Percentiles rank a stretch among this genome's conserved stretches.
Evolutionary conservation across 2,329 filamentous ascomycete genomes (phyloP).

Genomic region (Paraphoma sp.): DNA sequence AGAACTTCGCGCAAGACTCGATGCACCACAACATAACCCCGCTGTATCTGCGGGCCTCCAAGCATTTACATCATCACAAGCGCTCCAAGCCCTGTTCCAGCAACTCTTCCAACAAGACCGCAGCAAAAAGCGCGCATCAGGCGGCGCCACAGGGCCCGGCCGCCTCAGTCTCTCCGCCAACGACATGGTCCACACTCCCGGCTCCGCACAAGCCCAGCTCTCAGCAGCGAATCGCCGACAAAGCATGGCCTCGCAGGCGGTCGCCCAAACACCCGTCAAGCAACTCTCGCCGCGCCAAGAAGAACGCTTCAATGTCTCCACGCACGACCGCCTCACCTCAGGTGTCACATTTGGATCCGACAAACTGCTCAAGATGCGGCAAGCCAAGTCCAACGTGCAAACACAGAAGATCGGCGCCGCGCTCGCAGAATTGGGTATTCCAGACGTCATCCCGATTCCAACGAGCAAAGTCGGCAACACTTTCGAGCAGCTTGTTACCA

Average conservation of each 20-base stretch:
- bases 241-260: constrained; percentile 46
- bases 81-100: constrained; percentile 79
- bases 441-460: constrained; percentile 73
- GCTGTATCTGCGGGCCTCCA: constrained; percentile 46
- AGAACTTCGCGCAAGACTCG: constrained; percentile 85
- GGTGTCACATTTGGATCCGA: constrained; percentile 92
- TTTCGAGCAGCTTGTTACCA: constrained; percentile 74
- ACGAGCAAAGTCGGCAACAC: constrained; percentile 73
- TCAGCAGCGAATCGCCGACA: constrained; percentile 44
- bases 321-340: constrained; percentile 82
- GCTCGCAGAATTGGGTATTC: constrained; percentile 74
- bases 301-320: constrained; percentile 79
- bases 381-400: constrained; percentile 77
- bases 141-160: constrained; percentile 31
- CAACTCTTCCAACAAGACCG: constrained; percentile 85
- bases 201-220: constrained; percentile 33
- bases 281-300: constrained; percentile 76
- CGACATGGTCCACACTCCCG: constrained; percentile 46
- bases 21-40: constrained; percentile 72
- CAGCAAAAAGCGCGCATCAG: constrained; percentile 77
- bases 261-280: constrained; percentile 47
- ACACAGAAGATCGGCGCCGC: constrained; percentile 76
- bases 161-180: constrained; percentile 49
- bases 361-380: constrained; percentile 77
- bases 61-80: constrained; percentile 78